A percentile compares a stretch with the other conserved stretches of the same genome.
Evolutionary conservation across 768 basidiomycete genomes (phyloP).

Genomic region (Boletus rubescentipes): DNA sequence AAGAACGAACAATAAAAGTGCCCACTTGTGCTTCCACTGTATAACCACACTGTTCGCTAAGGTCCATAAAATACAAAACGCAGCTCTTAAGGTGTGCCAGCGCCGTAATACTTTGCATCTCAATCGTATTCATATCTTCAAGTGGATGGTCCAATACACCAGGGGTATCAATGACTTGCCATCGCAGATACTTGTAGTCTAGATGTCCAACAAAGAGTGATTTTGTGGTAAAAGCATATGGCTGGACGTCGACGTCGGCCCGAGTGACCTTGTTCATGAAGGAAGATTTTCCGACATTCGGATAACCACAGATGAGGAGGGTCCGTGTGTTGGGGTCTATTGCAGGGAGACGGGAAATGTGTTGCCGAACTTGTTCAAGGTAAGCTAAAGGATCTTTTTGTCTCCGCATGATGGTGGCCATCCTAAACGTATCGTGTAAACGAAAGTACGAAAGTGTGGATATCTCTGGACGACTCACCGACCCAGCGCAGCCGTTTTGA

Average conservation of each 20-base stretch:
- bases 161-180: slow-evolving; percentile 99
- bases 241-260: slow-evolving; percentile 98
- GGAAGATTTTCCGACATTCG: slow-evolving; percentile 98
- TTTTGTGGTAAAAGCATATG: slow-evolving; percentile 99
- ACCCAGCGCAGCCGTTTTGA: slow-evolving; percentile 95
- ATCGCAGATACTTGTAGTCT: slow-evolving; percentile 98
- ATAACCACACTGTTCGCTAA: slow-evolving; percentile 98
- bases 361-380: slow-evolving; percentile 98
- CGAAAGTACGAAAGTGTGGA: neutral
- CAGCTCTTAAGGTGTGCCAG: slow-evolving; percentile 94
- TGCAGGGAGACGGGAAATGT: slow-evolving; percentile 95
- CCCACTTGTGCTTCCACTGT: slow-evolving; percentile 91
- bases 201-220: slow-evolving; percentile 97
- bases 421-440: slow-evolving; percentile 44
- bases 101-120: slow-evolving; percentile 99
- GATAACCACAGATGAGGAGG: slow-evolving; percentile 96
- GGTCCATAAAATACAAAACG: slow-evolving; percentile 97
- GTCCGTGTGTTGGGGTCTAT: slow-evolving; percentile 99
- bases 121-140: slow-evolving; percentile 99
- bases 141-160: slow-evolving; percentile 97
- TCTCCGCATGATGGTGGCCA: slow-evolving; percentile 98
- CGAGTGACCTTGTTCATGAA: slow-evolving; percentile 99
- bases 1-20: slow-evolving; percentile 2
- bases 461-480: slow-evolving; percentile 57
- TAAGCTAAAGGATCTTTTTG: slow-evolving; percentile 99